Conservation (phyloP, 345 rosid species). For the Gossypium anomalum region DNA sequence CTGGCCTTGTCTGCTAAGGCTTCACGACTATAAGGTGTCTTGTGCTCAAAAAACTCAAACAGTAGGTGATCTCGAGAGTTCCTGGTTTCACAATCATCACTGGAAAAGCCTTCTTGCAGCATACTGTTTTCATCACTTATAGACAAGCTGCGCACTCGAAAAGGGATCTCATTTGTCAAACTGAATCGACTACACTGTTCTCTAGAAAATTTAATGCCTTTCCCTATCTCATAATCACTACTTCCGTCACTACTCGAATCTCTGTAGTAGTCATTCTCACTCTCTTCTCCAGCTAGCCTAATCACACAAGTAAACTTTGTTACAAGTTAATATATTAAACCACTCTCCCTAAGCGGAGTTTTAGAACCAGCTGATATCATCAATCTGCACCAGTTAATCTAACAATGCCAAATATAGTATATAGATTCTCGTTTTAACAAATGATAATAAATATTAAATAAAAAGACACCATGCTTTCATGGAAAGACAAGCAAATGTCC, state of each 20-base stretch:
- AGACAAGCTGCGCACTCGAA: constrained; percentile 24
- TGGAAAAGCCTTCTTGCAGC: constrained; percentile 29
- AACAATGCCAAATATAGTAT: too few species aligned
- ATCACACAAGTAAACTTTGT: constrained; percentile 10
- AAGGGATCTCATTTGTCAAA: constrained; percentile 12
- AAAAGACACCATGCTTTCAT: neutral
- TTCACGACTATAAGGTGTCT: constrained; percentile 33
- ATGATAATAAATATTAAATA: too few species aligned
- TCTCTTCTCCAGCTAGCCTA: constrained; percentile 30
- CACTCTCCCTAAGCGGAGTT: neutral
- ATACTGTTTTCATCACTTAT: constrained; percentile 21
- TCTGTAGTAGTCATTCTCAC: constrained; percentile 30
- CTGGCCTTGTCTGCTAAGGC: constrained; percentile 34
- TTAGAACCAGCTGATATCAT: neutral
- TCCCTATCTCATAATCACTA: constrained; percentile 39
- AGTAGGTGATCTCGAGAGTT: constrained; percentile 18
- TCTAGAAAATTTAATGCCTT: constrained; percentile 21
- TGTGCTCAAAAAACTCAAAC: constrained; percentile 34
- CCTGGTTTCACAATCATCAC: constrained; percentile 28
- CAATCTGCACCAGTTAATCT: too few species aligned
- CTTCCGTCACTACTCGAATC: constrained; percentile 51
- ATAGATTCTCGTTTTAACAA: too few species aligned
- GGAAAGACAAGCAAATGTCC: neutral
- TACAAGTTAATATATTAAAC: constrained; percentile 15
- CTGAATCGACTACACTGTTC: neutral